phyloP scores from a whole-genome alignment of 2,329 filamentous ascomycete species.

The Cladosporium sp. region DNA sequence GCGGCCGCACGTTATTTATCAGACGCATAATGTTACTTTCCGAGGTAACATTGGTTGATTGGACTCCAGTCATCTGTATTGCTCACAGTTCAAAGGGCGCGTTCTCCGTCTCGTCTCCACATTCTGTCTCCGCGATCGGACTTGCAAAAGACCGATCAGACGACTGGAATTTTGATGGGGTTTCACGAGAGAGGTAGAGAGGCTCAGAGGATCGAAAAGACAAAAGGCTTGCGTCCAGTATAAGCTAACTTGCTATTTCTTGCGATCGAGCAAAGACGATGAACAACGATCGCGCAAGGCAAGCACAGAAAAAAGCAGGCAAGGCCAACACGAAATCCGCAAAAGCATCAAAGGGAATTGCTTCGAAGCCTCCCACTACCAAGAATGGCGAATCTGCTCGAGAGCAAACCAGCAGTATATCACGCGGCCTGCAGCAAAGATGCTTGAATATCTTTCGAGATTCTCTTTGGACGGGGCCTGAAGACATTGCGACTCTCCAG shows the following conservation, averaged over 20 bases:
- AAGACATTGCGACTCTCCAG: not conserved
- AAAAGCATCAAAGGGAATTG: constrained; percentile 2
- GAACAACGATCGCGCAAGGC: constrained; percentile 6
- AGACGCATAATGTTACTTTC: no score
- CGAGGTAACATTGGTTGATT: no score
- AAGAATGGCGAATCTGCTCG: not conserved
- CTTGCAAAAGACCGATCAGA: no score
- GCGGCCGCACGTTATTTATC: no score
- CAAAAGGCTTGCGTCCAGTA: no score
- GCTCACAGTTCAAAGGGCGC: no score
- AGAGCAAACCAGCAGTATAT: constrained; percentile 2
- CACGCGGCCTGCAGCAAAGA: constrained; percentile 4
- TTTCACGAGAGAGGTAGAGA: no score
- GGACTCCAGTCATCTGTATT: no score
- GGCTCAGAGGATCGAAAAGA: no score
- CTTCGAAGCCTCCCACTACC: constrained; percentile 1
- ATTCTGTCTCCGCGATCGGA: not conserved
- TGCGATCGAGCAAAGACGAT: not conserved
- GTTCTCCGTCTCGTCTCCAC: not conserved
- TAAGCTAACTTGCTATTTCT: no score
- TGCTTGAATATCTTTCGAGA: constrained; percentile 10
- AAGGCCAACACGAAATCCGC: constrained; percentile 2
- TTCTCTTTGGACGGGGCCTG: not conserved
- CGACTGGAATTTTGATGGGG: not conserved
- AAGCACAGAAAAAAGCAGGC: not conserved